These are phyloP conservation scores for grape (Vitis vinifera) DNA, from an alignment of 164 flowering plant species.

Conservation along the genomic window ASM3070453v1 NC_081810.1:19947501-19948000, in stretches of 20 bases:
- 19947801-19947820: constrained; percentile 91
- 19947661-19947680: constrained; percentile 40
- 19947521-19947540: constrained; percentile 24
- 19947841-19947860: constrained; percentile 60
- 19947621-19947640: background rate
- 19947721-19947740: constrained; percentile 54
- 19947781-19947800: constrained; percentile 70
- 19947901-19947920: too few species aligned
- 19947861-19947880: constrained; percentile 59
- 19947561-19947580: too few species aligned
- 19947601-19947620: background rate
- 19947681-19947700: constrained; percentile 42
- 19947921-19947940: too few species aligned
- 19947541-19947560: background rate
- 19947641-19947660: constrained; percentile 13
- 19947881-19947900: too few species aligned
- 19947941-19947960: background rate
- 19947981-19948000: too few species aligned
- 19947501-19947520: constrained; percentile 22
- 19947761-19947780: constrained; percentile 43
- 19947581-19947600: too few species aligned
- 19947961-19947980: background rate
- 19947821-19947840: constrained; percentile 74
- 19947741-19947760: constrained; percentile 39
- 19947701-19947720: constrained; percentile 37